phyloP scores from a whole-genome alignment of 768 basidiomycete species.

The Boletales sp. region DNA sequence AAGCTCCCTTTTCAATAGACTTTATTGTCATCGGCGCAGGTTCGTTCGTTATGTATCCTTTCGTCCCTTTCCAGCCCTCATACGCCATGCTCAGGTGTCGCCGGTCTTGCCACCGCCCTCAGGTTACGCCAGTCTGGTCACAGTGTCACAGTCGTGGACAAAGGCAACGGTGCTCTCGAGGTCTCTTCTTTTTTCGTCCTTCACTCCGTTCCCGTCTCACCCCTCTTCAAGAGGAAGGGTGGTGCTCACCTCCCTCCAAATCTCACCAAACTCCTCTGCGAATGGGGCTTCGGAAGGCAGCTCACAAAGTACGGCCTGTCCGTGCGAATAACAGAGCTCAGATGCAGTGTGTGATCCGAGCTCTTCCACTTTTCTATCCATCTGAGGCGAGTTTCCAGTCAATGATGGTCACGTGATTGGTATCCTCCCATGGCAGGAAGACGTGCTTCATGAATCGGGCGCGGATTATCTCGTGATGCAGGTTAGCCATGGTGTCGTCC shows the following conservation, averaged over 20 bases:
- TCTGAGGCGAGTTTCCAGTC: neutral
- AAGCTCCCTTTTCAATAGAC: slow-evolving; percentile 26
- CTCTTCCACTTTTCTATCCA: neutral
- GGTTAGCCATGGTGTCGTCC: slow-evolving; percentile 27
- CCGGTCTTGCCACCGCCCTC: slow-evolving; percentile 58
- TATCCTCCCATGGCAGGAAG: slow-evolving; percentile 44
- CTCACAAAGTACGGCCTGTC: slow-evolving; percentile 34
- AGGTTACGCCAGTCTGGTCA: slow-evolving; percentile 58
- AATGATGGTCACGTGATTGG: slow-evolving; percentile 45
- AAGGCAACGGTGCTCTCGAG: slow-evolving; percentile 40
- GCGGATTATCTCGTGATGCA: slow-evolving; percentile 53
- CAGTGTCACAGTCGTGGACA: slow-evolving; percentile 54
- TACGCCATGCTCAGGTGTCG: slow-evolving; percentile 30
- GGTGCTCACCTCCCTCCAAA: slow-evolving; percentile 55
- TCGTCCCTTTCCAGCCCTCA: neutral
- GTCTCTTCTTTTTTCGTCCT: slow-evolving; percentile 20
- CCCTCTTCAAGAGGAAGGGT: slow-evolving; percentile 30
- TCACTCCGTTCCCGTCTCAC: neutral
- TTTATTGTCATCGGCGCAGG: slow-evolving; percentile 32
- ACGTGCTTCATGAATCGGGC: slow-evolving; percentile 48
- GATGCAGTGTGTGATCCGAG: slow-evolving; percentile 17
- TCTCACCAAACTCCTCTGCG: slow-evolving; percentile 50
- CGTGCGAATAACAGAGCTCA: slow-evolving; percentile 21
- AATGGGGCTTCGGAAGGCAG: slow-evolving; percentile 53
- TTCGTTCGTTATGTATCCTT: neutral